Percentiles rank a stretch among this genome's conserved stretches.
Conservation (phyloP, 31 red algal genomes). For the Endocladia muricata region DNA sequence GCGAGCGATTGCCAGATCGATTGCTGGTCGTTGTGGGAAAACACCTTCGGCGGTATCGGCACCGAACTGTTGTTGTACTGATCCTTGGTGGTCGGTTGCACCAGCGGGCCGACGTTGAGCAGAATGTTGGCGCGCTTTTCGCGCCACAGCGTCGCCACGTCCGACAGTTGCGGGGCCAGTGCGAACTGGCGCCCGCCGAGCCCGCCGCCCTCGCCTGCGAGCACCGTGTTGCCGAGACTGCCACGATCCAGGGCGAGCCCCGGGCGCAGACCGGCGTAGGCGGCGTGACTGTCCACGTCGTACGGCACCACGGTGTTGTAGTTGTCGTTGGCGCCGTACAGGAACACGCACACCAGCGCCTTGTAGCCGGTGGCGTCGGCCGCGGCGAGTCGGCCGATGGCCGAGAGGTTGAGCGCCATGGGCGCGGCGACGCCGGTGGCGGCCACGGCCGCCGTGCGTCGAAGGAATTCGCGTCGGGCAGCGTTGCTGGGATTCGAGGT, state of each 20-base stretch:
- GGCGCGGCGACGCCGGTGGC: no score
- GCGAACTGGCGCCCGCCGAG: neutral
- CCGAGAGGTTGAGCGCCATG: no score
- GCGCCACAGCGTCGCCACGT: neutral
- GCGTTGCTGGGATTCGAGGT: no score
- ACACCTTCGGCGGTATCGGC: neutral
- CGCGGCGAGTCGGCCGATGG: no score
- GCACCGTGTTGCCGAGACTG: no score
- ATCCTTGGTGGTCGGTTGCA: slow-evolving; percentile 4
- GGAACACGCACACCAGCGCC: neutral
- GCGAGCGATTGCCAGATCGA: neutral
- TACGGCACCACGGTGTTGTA: neutral
- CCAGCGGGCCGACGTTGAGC: neutral
- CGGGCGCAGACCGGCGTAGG: neutral
- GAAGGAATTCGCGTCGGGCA: no score
- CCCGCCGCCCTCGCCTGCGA: no score
- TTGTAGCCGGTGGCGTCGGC: neutral
- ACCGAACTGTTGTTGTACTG: no score
- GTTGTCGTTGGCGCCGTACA: neutral
- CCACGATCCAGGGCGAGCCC: neutral
- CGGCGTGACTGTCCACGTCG: neutral
- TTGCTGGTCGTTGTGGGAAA: neutral
- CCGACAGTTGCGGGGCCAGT: neutral
- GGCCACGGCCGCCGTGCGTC: no score
- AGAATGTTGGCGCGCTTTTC: neutral